Base-by-base conservation (phyloP, 495 filamentous ascomycete genomes). In the Talaromyces thailandensis region DNA sequence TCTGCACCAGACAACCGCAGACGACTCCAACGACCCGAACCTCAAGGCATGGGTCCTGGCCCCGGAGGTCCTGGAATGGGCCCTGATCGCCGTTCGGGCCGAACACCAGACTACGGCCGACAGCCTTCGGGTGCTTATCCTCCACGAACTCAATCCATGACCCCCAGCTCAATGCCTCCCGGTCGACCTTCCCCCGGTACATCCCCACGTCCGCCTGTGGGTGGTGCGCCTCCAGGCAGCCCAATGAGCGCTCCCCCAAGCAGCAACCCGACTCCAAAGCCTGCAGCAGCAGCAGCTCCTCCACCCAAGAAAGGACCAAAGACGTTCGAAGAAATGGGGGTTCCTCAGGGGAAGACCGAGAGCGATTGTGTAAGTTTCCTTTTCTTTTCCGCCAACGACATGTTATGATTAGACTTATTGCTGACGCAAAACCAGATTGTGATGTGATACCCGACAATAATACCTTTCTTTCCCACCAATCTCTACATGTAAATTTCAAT, bases 281-380 rank as follows among this genome's bases (percentile, higher is more conserved):
- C 70, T 48, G 64, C 65, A 9, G 66, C 71, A 40, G 67, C 75
- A 28, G 32, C 51, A 63, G 63, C 61, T 43, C 81, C 79, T 59
- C 81, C 80, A 26, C 82, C 86, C 21, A 84, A 86, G 55, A 89
- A 91, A 70, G 94, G 95, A 9, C 94, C 94, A 4, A 91, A 95
- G 71, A 98, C 94, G 3, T 98, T 98, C 70, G 93, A 97, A 69
- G 92, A 93, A 69, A 98, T 98, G 94, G 93, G 93, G 59, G 91
- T 98, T 65, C 89, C 91, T 14, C 80, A 83, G 66, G 86, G 79
- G 29, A 89, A 91, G 71, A 82, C 88, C 63, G 89, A 96, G 35
- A 82, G 82, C 64, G 93, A 98, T 73, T 98, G 94, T 74, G 94
- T 96, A 87, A 85, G 93, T 82, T 43, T 64, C 57, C 32, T n/a